These are phyloP conservation scores for Boletus vermiculosoides DNA, from an alignment of 768 basidiomycete genomes.

Conservation along the genomic window DNA sequence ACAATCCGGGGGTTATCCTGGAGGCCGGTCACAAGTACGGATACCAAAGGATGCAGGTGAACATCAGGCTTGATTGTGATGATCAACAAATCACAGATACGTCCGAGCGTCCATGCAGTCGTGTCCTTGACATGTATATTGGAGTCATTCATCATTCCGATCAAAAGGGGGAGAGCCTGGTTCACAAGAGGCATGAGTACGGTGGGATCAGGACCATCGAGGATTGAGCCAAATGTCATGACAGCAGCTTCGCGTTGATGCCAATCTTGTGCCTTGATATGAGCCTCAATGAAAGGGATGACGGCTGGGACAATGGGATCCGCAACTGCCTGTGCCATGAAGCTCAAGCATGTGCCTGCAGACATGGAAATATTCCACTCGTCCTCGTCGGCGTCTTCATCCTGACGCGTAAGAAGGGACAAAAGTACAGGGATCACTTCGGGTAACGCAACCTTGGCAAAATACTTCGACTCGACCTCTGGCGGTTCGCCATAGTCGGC, in stretches of 20 bases:
- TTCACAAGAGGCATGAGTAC: constrained; percentile 89
- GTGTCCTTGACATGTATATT: constrained; percentile 92
- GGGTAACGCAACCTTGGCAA: constrained; percentile 90
- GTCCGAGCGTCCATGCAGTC: constrained; percentile 95
- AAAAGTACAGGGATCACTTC: constrained; percentile 95
- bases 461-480: constrained; percentile 82
- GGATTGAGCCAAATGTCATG: constrained; percentile 97
- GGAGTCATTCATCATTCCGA: constrained; percentile 91
- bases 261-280: constrained; percentile 93
- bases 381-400: constrained; percentile 96
- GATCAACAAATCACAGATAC: constrained; percentile 90
- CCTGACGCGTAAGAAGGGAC: constrained; percentile 84
- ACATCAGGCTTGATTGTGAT: constrained; percentile 84
- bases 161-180: constrained; percentile 90
- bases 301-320: constrained; percentile 90
- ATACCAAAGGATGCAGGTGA: constrained; percentile 79
- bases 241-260: constrained; percentile 94
- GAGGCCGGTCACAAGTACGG: constrained; percentile 79
- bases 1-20: constrained; percentile 81
- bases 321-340: constrained; percentile 86
- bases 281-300: constrained; percentile 96
- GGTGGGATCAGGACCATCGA: constrained; percentile 90
- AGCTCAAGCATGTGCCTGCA: constrained; percentile 85
- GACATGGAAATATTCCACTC: constrained; percentile 99
- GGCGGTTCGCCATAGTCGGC: constrained; percentile 86